Percentiles rank a stretch among this genome's conserved stretches.
Conservation (phyloP, 345 rosid genomes). For the Brassica napus region Da-Ae NC_063445.1:22628501-22629000, state of each 20-base stretch:
- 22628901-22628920: slow-evolving; percentile 25
- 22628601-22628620: slow-evolving; percentile 64
- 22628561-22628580: neutral
- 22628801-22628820: neutral
- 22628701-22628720: neutral
- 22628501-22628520: neutral
- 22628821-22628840: neutral
- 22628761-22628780: slow-evolving; percentile 74
- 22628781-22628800: slow-evolving; percentile 34
- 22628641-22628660: slow-evolving; percentile 60
- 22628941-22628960: slow-evolving; percentile 5
- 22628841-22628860: neutral
- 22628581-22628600: slow-evolving; percentile 67
- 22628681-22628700: slow-evolving; percentile 33
- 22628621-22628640: slow-evolving; percentile 64
- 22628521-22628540: neutral
- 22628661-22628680: slow-evolving; percentile 45
- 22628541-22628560: neutral
- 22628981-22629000: slow-evolving; percentile 16
- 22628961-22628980: slow-evolving; percentile 24
- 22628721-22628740: slow-evolving; percentile 25
- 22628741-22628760: slow-evolving; percentile 52
- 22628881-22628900: slow-evolving; percentile 31
- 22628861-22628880: slow-evolving; percentile 24
- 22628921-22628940: slow-evolving; percentile 2